phyloP scores from a whole-genome alignment of 2,329 filamentous ascomycete species.

The Aureobasidium melanogenum region DNA sequence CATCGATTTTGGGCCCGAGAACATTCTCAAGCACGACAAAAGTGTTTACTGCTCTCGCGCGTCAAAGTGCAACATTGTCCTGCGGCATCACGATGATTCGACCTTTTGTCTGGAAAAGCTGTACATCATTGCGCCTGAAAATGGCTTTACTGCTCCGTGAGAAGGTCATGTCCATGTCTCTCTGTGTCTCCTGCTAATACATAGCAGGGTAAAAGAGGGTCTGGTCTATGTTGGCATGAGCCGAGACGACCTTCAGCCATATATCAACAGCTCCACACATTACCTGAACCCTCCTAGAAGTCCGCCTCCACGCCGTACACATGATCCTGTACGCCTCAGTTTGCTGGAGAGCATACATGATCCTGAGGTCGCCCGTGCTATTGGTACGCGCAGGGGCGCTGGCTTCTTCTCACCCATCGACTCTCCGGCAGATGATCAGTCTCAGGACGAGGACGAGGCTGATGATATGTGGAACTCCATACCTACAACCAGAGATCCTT shows the following conservation, averaged over 20 bases:
- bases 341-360: slow-evolving; percentile 17
- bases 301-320: slow-evolving; percentile 14
- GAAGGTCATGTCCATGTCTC: slow-evolving; percentile 30
- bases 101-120: slow-evolving; percentile 79
- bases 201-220: slow-evolving; percentile 69
- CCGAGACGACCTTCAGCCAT: slow-evolving; percentile 60
- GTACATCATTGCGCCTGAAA: slow-evolving; percentile 74
- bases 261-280: slow-evolving; percentile 38
- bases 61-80: slow-evolving; percentile 77
- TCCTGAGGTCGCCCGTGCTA: slow-evolving; percentile 14
- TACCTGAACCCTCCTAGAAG: slow-evolving; percentile 12
- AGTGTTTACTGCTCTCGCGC: slow-evolving; percentile 86
- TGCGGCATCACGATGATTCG: slow-evolving; percentile 71
- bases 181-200: slow-evolving; percentile 24
- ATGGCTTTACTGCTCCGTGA: slow-evolving; percentile 79
- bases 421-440: neutral
- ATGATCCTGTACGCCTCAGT: slow-evolving; percentile 17
- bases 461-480: slow-evolving; percentile 6
- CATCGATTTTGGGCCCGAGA: slow-evolving; percentile 61
- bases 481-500: neutral
- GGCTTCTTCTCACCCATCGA: slow-evolving; percentile 8
- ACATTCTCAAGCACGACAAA: slow-evolving; percentile 72
- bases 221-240: slow-evolving; percentile 89
- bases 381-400: neutral
- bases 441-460: slow-evolving; percentile 5